Base-by-base conservation (phyloP, 352 stramenopile species). In the Phytopythium boreale region DNA sequence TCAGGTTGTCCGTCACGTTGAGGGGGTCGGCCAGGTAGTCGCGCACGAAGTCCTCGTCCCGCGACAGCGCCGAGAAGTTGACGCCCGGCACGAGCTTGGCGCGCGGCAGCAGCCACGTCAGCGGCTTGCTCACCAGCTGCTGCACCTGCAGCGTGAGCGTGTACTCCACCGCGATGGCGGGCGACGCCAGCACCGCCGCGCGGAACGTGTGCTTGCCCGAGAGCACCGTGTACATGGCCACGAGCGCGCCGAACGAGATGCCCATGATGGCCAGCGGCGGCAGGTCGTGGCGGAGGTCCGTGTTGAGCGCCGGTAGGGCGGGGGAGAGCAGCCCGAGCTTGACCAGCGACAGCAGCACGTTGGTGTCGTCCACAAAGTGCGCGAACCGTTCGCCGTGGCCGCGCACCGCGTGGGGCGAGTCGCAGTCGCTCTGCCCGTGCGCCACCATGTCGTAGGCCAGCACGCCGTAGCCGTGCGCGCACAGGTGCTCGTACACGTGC, bases 331-430 rank as follows among this genome's bases (percentile, higher is more conserved):
- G 60, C 0, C 60, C 53, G 24, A 64, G 46, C 61, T 85, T 85
- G 44, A 75, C 77, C 31, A 71, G 56, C 41, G 71, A 74, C 51
- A 88, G 41, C 46, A 90, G 84, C 24, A 73, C 57, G 72, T 92
- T 88, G 12, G 79, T 87, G 70, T 92, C 80, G 70, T 92, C 77
- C 46, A 92, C 75, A 56, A 92, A 85, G 68, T 79, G 74, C 39
- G 71, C 61, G 57, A 92, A 89, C 20, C 72, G 51, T n/a, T 84
- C 79, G 61, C 69, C 71, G 64, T 88, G 76, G 19, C 66, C 80
- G 2, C 77, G 72, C 56, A 85, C 36, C 0, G 51, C 62, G 10
- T 44, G 56, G 50, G 4, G 57, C 56, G 39, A 60, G 41, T 87
- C 79, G 62, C 69, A 72, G 39, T 88, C 77, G 68, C 83, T 90